These are phyloP conservation scores for Trichoderma gracile DNA, from an alignment of 2,329 filamentous ascomycete species.

Conservation along the genomic window DNA sequence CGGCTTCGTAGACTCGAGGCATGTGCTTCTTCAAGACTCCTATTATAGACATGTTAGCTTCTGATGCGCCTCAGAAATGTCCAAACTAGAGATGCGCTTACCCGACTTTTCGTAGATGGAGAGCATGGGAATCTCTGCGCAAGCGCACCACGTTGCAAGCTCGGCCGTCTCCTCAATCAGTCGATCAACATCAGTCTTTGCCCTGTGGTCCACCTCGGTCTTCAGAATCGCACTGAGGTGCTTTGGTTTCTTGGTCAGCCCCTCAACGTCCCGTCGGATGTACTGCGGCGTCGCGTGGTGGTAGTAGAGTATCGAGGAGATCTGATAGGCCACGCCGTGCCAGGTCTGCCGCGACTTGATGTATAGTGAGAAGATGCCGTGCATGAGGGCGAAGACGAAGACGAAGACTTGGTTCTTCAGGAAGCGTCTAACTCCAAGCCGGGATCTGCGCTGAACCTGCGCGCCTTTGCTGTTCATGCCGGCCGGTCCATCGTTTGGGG, in stretches of 20 bases:
- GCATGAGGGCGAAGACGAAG: slow-evolving; percentile 68
- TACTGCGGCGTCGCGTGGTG: slow-evolving; percentile 94
- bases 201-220: slow-evolving; percentile 67
- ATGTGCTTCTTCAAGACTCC: slow-evolving; percentile 88
- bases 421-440: slow-evolving; percentile 62
- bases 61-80: background rate
- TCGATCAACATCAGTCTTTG: slow-evolving; percentile 74
- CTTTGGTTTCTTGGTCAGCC: slow-evolving; percentile 71
- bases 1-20: slow-evolving; percentile 76
- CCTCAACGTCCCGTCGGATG: slow-evolving; percentile 82
- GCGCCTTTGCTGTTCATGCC: slow-evolving; percentile 29
- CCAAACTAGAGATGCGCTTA: slow-evolving; percentile 44
- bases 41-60: slow-evolving; percentile 41
- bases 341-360: slow-evolving; percentile 79
- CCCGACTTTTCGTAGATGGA: slow-evolving; percentile 92
- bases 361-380: slow-evolving; percentile 84
- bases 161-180: slow-evolving; percentile 90
- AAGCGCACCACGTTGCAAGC: slow-evolving; percentile 88
- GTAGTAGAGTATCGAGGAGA: slow-evolving; percentile 83
- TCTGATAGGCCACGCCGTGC: slow-evolving; percentile 73
- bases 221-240: slow-evolving; percentile 87
- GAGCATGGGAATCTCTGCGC: slow-evolving; percentile 81
- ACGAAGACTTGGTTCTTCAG: slow-evolving; percentile 63
- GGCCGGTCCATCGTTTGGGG: slow-evolving; percentile 37
- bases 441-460: slow-evolving; percentile 40